Evolutionary conservation across 2,329 filamentous ascomycete species (phyloP).

Genomic region (Claviceps sorghi): DNA sequence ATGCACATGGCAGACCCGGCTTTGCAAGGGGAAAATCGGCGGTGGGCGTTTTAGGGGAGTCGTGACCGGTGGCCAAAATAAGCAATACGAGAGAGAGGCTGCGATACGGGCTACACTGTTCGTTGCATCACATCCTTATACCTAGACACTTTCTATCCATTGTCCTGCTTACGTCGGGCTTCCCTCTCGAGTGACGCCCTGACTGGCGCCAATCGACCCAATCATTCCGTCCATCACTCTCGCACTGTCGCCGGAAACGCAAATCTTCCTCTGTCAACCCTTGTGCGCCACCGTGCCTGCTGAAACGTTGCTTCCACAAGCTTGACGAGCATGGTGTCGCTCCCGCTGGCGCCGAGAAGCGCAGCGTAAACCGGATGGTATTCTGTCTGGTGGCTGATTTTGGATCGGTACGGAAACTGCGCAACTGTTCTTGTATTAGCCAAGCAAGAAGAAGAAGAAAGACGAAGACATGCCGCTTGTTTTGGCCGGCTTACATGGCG

Average conservation of each 20-base stretch:
- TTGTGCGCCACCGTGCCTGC: slow-evolving; percentile 14
- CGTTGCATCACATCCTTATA: neutral
- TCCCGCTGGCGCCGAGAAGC: slow-evolving; percentile 14
- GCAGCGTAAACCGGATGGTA: slow-evolving; percentile 18
- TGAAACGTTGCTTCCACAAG: slow-evolving; percentile 16
- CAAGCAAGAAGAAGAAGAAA: neutral
- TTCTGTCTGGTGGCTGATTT: slow-evolving; percentile 14
- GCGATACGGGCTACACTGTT: neutral
- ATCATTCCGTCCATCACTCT: neutral
- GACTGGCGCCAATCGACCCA: neutral
- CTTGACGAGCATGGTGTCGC: slow-evolving; percentile 14
- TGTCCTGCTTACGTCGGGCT: neutral
- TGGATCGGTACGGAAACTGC: slow-evolving; percentile 17
- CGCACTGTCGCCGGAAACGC: slow-evolving; percentile 12
- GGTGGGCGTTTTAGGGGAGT: neutral
- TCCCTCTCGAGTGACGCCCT: neutral
- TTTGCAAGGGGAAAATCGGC: neutral
- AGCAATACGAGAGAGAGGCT: neutral
- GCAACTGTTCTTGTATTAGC: slow-evolving; percentile 11
- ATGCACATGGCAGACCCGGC: too few species aligned
- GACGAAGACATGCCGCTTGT: neutral
- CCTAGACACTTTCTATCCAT: neutral
- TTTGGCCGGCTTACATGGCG: slow-evolving; percentile 18
- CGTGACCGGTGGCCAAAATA: neutral
- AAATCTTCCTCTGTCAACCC: slow-evolving; percentile 15